Base-by-base conservation (phyloP, 139 green algal species). In the Tetratostichococcus sp. region DNA sequence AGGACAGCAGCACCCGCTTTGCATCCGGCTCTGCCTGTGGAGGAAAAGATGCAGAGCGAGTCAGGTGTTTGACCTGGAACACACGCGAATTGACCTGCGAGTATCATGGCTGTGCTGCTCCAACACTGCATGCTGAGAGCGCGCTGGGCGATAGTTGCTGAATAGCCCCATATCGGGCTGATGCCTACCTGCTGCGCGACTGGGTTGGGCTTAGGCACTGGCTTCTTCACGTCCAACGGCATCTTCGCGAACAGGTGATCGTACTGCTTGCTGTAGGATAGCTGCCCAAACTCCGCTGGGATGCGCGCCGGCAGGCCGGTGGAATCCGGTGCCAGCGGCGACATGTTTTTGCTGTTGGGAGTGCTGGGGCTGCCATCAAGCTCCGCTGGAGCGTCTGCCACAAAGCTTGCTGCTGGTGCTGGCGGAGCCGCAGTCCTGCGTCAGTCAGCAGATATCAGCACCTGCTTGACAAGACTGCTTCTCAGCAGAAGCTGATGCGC, bases 201-300 rank as follows among this genome's bases (percentile, higher is more conserved):
- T 32, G 82, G 86, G 76, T 72, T 78, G 30, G 93, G 93, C 89
- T 97, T 97, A 39, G 93, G 84, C 39, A 84, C 43, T 6, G 59
- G 57, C 73, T 81, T 83, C 69, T 86, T 88, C 43, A 78, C 79
- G 67, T 93, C 89, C 1, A 94, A 43, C 3, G 86, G 77, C 33
- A 78, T 62, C 43, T 83, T 72, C 43, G 70, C 69, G 50, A 91
- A 93, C 1, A 97, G 70, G 28, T 81, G 33, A 30, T 96, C 87
- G 73, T 97, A 97, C 86, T 96, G 90, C 72, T 88, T 65, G 84
- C 70, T 90, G 84, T 95, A 95, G 1, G 89, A 94, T 2, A 76
- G 50, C 28, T 66, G 70, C 30, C 65, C 21, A 39, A 67, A 42
- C 30, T 30, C 17, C 34, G 28, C 26, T 3, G 62, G 62, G 62